Evolutionary conservation across 1,284 basidiomycete species (phyloP).

Genomic region (Vanrija sp.): DNA sequence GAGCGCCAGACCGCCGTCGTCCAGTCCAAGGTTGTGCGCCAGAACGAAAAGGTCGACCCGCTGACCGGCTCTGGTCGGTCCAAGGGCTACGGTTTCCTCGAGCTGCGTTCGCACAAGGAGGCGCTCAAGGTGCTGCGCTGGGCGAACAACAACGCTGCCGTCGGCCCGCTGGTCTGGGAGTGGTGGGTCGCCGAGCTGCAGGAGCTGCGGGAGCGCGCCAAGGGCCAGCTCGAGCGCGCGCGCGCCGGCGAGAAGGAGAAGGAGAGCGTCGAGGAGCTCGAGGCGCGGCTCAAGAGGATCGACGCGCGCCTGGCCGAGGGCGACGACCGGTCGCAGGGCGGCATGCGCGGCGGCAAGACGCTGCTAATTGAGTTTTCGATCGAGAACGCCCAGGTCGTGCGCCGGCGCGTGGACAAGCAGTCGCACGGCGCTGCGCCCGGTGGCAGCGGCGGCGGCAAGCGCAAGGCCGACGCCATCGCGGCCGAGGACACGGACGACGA

Average conservation of each 20-base stretch:
- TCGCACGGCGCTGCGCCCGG: slow-evolving; percentile 6
- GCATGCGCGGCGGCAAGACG: slow-evolving; percentile 56
- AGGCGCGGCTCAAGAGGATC: slow-evolving; percentile 51
- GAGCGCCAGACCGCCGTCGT: slow-evolving; percentile 60
- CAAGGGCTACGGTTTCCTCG: slow-evolving; percentile 94
- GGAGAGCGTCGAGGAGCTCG: slow-evolving; percentile 46
- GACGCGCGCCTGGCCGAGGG: slow-evolving; percentile 39
- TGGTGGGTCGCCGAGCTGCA: slow-evolving; percentile 83
- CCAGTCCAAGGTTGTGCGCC: slow-evolving; percentile 84
- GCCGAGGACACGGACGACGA: slow-evolving; percentile 34
- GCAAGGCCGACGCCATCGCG: slow-evolving; percentile 11
- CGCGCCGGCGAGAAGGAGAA: slow-evolving; percentile 12
- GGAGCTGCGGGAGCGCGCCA: slow-evolving; percentile 60
- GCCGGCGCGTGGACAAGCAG: slow-evolving; percentile 46
- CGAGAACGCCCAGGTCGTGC: slow-evolving; percentile 71
- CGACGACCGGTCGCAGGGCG: slow-evolving; percentile 31
- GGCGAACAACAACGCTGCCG: slow-evolving; percentile 81
- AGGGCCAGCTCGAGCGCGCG: slow-evolving; percentile 48
- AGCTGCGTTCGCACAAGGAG: slow-evolving; percentile 81
- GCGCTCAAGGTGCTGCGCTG: slow-evolving; percentile 87
- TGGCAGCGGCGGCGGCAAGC: slow-evolving; percentile 17
- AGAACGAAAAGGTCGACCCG: slow-evolving; percentile 75
- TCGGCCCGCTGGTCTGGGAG: slow-evolving; percentile 61
- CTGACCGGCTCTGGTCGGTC: slow-evolving; percentile 80
- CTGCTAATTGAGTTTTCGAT: slow-evolving; percentile 89